A percentile compares a stretch with the other conserved stretches of the same genome.
Conservation (phyloP, 257 asterid genomes). For the Jacaranda copaia region DNA sequence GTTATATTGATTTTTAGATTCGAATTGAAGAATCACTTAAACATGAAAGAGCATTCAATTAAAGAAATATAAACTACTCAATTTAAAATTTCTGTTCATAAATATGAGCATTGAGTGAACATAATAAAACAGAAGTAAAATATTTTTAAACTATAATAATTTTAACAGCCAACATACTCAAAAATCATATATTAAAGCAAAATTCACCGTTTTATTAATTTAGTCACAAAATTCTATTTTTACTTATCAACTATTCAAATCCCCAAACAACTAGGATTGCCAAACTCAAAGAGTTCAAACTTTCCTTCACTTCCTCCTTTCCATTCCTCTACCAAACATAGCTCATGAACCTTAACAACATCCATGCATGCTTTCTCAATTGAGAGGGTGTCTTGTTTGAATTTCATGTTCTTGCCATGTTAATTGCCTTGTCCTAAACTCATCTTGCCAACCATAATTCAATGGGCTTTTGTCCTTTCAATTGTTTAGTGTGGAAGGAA, state of each 20-base stretch:
- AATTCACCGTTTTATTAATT: too few species aligned
- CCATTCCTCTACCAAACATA: neutral
- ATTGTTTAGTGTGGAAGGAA: neutral
- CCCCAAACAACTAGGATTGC: too few species aligned
- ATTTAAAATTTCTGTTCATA: neutral
- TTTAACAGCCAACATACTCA: too few species aligned
- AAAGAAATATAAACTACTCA: neutral
- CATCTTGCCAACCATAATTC: neutral
- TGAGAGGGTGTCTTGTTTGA: neutral
- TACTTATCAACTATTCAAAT: too few species aligned
- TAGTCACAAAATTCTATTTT: too few species aligned
- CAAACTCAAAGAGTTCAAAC: neutral
- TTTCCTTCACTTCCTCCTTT: neutral
- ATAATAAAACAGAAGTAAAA: too few species aligned
- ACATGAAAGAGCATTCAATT: neutral
- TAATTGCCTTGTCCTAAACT: neutral
- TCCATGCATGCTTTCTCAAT: neutral
- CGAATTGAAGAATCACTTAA: neutral
- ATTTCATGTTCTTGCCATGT: slow-evolving; percentile 9
- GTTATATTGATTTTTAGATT: too few species aligned
- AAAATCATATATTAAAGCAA: too few species aligned
- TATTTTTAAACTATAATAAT: too few species aligned
- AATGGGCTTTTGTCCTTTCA: neutral
- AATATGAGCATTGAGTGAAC: too few species aligned
- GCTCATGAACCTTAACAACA: neutral